Base-by-base conservation (phyloP, 768 basidiomycete species). In the Lyophyllum atratum region DNA sequence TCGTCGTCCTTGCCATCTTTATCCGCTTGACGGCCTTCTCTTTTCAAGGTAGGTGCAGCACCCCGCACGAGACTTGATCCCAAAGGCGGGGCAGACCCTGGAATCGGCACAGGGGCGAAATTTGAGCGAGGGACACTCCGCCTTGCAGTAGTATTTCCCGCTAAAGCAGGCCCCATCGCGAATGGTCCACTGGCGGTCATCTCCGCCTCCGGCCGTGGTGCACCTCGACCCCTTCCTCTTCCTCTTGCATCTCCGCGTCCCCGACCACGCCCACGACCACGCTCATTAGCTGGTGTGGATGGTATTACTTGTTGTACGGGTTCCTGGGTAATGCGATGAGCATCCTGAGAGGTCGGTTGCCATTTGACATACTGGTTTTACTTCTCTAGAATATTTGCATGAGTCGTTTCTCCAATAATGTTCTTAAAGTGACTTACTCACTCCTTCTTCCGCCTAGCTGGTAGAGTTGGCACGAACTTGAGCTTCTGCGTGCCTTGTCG, bases 101-200 rank as follows among this genome's bases (percentile, higher is more conserved):
- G 64, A 1, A 68, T 59, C 1, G 84, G 77, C 10, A 76, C 70
- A 1, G 87, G 79, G 17, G 82, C 72, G 56, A 87, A 83, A 62
- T 83, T 83, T 17, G 86, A 79, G 21, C 81, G 83, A 17, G 84
- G 80, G 8, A 77, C 72, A 31, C 79, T 71, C 37, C 81, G 77
- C 50, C 84, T 80, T 14, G 77, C 76, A 56, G 73, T 42, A 11
- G 50, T 81, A 49, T 76, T 79, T 28, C 88, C 87, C 9, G 81
- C 82, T 62, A 90, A 77, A 22, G 89, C 79, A 31, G 92, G 92
- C 21, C 92, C 92, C 85, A 93, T 86, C 19, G 92, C 90, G 64
- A 93, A 93, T 14, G 92, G 92, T 3, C 92, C 92, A 65, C 89
- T 92, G 0, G 92, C 92, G 17, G 83, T 87, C 91, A 93, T 91